Base-by-base conservation (phyloP, 2,329 filamentous ascomycete species). In the Lecanosticta acicola region DNA sequence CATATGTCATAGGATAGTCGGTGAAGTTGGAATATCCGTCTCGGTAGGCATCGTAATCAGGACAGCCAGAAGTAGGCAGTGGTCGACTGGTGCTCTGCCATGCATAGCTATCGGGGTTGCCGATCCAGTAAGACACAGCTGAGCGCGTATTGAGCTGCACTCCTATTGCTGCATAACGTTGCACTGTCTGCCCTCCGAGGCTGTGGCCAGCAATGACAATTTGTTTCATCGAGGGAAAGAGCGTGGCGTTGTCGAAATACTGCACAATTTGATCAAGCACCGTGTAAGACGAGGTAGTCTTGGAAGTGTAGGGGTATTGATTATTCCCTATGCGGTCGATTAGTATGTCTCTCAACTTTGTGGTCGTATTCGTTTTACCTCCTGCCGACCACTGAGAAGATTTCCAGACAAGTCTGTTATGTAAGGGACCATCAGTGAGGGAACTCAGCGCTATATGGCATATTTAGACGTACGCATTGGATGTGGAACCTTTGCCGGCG, bases 121-220 rank as follows among this genome's bases (percentile, higher is more conserved):
- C 65, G 29, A 66, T 49, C 61, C 60, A 66, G 53, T 64, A 65
- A 1, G 50, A 57, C 32, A 66, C 51, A 3, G 60, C 59, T 2
- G 53, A 49, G 3, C 41, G 43, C 1, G 58, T 59, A 32, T 49
- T 51, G 11, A 62, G 49, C 16, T 50, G 46, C 26, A 55, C 51
- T 20, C 62, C 63, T 39, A 67, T 51, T 8, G 61, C 58, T 7
- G 59, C 64, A 50, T 66, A 67, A 10, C 65, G 60, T 19, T 66
- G 60, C 4, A 63, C 59, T 14, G 62, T 63, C 45, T 67, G 65
- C 10, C 46, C 64, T 13, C 64, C 65, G 8, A 65, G 57, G 7
- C 62, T 65, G 49, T 67, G 65, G 29, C 65, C 65, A 41, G 62
- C 63, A 21, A 68, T 53, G 29, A 67, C 63, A 16, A 67, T 65